Evolutionary conservation across 1,284 basidiomycete genomes (phyloP).

Genomic region (Papiliotrema fonsecae): DNA sequence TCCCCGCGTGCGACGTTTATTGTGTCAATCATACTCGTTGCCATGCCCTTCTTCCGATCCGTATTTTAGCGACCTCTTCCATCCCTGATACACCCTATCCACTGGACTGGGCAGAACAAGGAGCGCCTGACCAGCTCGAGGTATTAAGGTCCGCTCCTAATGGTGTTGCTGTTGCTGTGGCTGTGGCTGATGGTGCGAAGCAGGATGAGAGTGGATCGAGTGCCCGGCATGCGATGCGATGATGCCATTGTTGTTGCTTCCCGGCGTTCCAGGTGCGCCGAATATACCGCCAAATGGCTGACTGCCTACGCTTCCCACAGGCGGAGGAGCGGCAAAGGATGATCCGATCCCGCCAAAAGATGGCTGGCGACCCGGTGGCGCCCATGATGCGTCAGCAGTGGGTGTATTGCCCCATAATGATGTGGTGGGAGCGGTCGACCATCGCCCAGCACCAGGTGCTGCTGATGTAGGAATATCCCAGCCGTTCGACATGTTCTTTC

Average conservation of each 20-base stretch:
- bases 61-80: too few species aligned
- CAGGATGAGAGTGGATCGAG: too few species aligned
- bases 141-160: neutral
- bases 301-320: neutral
- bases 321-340: neutral
- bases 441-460: conserved; percentile 30
- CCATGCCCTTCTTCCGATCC: too few species aligned
- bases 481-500: conserved; percentile 19
- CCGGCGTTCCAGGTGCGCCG: neutral
- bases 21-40: too few species aligned
- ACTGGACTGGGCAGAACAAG: too few species aligned
- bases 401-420: conserved; percentile 17
- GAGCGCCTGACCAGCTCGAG: too few species aligned
- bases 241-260: too few species aligned
- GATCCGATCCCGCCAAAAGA: conserved; percentile 5
- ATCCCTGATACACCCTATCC: too few species aligned
- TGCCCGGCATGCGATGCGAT: too few species aligned
- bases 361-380: neutral
- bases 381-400: neutral
- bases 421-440: conserved; percentile 24
- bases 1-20: too few species aligned
- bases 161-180: neutral
- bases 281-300: neutral
- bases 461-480: conserved; percentile 21
- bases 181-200: neutral